These are phyloP conservation scores for Cochlearia excelsa DNA, from an alignment of 345 rosid genomes.

Conservation along the genomic window DNA sequence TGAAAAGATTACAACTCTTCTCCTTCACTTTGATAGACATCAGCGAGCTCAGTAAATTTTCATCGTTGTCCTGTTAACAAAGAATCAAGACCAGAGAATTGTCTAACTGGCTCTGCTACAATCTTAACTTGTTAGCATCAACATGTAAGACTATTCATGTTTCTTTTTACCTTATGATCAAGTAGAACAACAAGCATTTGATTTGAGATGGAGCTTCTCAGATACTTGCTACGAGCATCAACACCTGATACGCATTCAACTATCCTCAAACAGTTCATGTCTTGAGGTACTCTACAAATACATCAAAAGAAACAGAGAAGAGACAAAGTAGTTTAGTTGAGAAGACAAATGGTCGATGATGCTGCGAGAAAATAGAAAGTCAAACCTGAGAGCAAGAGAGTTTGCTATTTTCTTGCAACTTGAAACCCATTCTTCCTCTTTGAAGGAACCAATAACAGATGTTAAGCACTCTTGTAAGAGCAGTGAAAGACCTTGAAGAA, in stretches of 20 bases:
- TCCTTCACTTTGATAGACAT: conserved; percentile 60
- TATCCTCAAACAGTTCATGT: conserved; percentile 68
- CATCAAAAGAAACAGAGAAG: conserved; percentile 18
- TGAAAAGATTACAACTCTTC: conserved; percentile 58
- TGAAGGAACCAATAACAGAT: conserved; percentile 54
- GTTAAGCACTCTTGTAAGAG: conserved; percentile 49
- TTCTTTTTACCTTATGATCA: conserved; percentile 51
- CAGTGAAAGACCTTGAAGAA: conserved; percentile 56
- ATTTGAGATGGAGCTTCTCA: conserved; percentile 60
- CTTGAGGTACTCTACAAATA: conserved; percentile 60
- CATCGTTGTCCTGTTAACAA: conserved; percentile 51
- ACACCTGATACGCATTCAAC: conserved; percentile 70
- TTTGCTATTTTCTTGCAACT: conserved; percentile 60
- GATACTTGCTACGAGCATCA: conserved; percentile 51
- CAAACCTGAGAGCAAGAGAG: conserved; percentile 68
- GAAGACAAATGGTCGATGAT: conserved; percentile 2
- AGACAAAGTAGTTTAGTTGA: not conserved
- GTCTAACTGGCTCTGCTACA: conserved; percentile 8
- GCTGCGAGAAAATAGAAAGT: not conserved
- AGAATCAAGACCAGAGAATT: conserved; percentile 11
- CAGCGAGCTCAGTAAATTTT: conserved; percentile 53
- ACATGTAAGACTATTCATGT: not conserved
- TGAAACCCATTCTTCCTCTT: conserved; percentile 71
- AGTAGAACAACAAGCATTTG: conserved; percentile 55
- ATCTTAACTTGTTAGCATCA: not conserved